Base-by-base conservation (phyloP, 73 alveolate genomes). In the Stentor roeselii region DNA sequence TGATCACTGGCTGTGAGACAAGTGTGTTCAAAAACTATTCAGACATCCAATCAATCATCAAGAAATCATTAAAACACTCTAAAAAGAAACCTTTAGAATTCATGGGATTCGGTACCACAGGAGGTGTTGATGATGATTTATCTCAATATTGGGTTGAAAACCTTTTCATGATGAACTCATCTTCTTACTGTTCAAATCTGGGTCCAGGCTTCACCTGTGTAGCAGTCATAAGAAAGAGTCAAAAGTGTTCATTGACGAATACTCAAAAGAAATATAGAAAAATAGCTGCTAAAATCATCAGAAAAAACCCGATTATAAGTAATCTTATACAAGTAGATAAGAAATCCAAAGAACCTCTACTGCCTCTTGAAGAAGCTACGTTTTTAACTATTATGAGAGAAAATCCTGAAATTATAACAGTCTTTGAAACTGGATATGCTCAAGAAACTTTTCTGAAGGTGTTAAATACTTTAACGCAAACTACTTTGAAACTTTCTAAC, bases 61-160 rank as follows among this genome's bases (percentile, higher is more conserved):
- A 21, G 6, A 50, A 50, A 50, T 11, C 21, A 11, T 50, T 11
- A 6, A 50, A 50, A 50, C 80, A 67, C 21, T 1, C 27, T 2
- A 30, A 67, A 30, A 30, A 27, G 0, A 34, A 67, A 21, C 14
- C 50, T 0, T 11, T 67, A 67, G 34, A 67, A 30, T 67, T 67
- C 34, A 30, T 34, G 34, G 80, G 80, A 27, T 67, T 67, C 34
- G 80, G 80, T 2, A 67, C 80, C 11, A 67, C 80, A 21, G 80
- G 80, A 1, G 80, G 80, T 0, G 41, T 67, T 14, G 80, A 67
- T 2, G 80, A 34, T 32, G 80, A 67, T 30, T 21, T 11, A 1
- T 32, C 41, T 34, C 15, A 30, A 27, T 67, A 67, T 32, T 67
- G 80, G 80, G 80, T 67, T 1, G 80, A 34, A 1, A 67, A 32